Evolutionary conservation across 2,329 filamentous ascomycete genomes (phyloP).

Genomic region (Penicillium sp.): DNA sequence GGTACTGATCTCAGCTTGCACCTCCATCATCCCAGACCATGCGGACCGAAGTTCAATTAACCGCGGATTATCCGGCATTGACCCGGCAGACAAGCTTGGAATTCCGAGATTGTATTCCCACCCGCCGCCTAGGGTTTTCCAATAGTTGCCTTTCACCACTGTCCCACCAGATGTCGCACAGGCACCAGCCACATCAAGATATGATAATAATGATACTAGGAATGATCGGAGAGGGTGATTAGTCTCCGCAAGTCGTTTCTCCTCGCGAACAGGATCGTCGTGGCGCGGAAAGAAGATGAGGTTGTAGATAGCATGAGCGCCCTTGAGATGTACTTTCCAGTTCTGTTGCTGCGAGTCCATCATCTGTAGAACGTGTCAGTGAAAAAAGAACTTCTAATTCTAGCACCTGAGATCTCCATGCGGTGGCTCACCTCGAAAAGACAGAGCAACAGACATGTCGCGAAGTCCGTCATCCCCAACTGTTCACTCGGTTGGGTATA

Average conservation of each 20-base stretch:
- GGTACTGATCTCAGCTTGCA: slow-evolving; percentile 36
- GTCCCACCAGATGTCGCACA: slow-evolving; percentile 44
- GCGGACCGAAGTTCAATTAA: slow-evolving; percentile 34
- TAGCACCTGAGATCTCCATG: too few relatives aligned
- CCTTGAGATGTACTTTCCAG: slow-evolving; percentile 45
- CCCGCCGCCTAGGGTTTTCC: slow-evolving; percentile 42
- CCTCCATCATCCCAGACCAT: slow-evolving; percentile 41
- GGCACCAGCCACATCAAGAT: slow-evolving; percentile 45
- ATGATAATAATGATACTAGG: slow-evolving; percentile 45
- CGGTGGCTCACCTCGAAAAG: slow-evolving; percentile 36
- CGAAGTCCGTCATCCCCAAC: slow-evolving; percentile 36
- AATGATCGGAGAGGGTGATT: slow-evolving; percentile 41
- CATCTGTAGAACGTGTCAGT: slow-evolving; percentile 32
- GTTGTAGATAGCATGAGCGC: slow-evolving; percentile 45
- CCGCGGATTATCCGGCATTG: slow-evolving; percentile 24
- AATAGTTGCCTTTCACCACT: slow-evolving; percentile 43
- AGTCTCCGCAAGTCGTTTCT: slow-evolving; percentile 33
- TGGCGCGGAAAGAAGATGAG: slow-evolving; percentile 34
- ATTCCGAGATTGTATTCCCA: slow-evolving; percentile 45
- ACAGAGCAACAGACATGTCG: slow-evolving; percentile 40
- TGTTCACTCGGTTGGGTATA: slow-evolving; percentile 31
- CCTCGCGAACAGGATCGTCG: slow-evolving; percentile 29
- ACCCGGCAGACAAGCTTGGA: slow-evolving; percentile 30
- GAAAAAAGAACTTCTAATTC: background rate
- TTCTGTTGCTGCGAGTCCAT: slow-evolving; percentile 44